Conservation (phyloP, 495 filamentous ascomycete species). For the Neurospora cerealis region DNA sequence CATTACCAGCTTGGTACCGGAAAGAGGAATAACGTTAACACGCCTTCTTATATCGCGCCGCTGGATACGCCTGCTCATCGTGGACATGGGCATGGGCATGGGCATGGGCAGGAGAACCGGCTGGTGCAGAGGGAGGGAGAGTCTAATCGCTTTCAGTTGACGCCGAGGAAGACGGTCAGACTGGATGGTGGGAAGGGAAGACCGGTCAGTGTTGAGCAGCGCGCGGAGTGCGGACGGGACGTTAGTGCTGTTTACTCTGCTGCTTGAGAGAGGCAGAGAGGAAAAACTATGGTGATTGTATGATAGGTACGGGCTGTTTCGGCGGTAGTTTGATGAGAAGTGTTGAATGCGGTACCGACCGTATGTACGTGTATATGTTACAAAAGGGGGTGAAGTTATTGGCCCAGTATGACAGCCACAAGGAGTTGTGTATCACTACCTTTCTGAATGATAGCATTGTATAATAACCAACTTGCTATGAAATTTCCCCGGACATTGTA, state of each 20-base stretch:
- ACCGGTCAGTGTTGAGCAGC: constrained; percentile 70
- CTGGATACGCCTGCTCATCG: constrained; percentile 38
- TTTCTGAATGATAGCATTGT: background rate
- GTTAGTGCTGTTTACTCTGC: constrained; percentile 72
- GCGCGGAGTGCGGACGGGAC: constrained; percentile 74
- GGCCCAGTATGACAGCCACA: background rate
- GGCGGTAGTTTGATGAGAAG: background rate
- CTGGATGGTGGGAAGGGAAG: constrained; percentile 55
- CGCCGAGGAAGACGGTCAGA: constrained; percentile 60
- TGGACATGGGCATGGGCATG: background rate
- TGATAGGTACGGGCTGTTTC: background rate
- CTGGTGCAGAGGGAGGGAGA: constrained; percentile 47
- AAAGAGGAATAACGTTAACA: constrained; percentile 65
- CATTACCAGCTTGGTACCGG: constrained; percentile 87
- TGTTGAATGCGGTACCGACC: background rate
- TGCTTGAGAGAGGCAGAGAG: constrained; percentile 12
- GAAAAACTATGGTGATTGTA: background rate
- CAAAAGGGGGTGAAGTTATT: background rate
- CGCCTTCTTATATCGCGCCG: constrained; percentile 69
- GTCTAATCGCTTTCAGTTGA: constrained; percentile 71
- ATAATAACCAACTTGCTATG: background rate
- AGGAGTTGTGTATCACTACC: background rate
- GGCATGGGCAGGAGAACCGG: constrained; percentile 26
- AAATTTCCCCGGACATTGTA: background rate
- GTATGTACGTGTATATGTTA: background rate